A percentile compares a stretch with the other conserved stretches of the same genome.
phyloP scores from a whole-genome alignment of 176 grass and related monocot genomes.

The Melocanna baccifera region DNA sequence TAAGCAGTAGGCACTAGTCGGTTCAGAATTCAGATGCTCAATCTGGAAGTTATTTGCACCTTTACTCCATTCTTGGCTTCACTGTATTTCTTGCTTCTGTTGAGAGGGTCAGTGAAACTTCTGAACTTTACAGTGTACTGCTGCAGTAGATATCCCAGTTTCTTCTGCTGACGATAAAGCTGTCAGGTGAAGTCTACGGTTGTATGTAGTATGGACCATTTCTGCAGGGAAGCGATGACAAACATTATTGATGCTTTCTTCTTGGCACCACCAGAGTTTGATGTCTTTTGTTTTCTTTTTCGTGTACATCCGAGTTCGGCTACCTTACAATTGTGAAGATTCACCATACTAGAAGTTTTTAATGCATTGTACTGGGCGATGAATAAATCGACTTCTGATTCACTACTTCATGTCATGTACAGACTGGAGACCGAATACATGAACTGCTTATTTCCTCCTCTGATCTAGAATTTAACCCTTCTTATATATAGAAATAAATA shows the following conservation, averaged over 20 bases:
- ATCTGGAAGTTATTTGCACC: conserved; percentile 7
- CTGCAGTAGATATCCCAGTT: neutral
- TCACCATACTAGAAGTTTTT: neutral
- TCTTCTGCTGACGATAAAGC: neutral
- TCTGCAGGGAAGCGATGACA: conserved; percentile 28
- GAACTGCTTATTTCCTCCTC: conserved; percentile 31
- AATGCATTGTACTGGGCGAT: neutral
- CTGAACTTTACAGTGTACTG: neutral
- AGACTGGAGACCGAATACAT: conserved; percentile 10
- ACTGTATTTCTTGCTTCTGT: neutral
- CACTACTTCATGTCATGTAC: conserved; percentile 38
- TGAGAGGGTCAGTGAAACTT: neutral
- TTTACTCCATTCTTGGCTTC: neutral
- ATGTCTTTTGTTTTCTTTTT: conserved; percentile 18
- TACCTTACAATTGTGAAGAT: conserved; percentile 1
- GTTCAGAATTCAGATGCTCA: conserved; percentile 9
- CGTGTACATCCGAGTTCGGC: conserved; percentile 23
- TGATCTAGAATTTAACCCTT: conserved; percentile 48
- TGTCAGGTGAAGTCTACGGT: conserved; percentile 7
- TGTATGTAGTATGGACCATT: conserved; percentile 36
- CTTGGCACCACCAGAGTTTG: conserved; percentile 5
- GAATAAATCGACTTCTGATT: conserved; percentile 23
- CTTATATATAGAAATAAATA: conserved; percentile 62
- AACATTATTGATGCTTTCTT: conserved; percentile 16
- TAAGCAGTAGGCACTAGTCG: neutral